Percentiles rank a stretch among this genome's conserved stretches.
phyloP scores from a whole-genome alignment of 768 basidiomycete genomes.

The Tricholoma bakamatsutake region DNA sequence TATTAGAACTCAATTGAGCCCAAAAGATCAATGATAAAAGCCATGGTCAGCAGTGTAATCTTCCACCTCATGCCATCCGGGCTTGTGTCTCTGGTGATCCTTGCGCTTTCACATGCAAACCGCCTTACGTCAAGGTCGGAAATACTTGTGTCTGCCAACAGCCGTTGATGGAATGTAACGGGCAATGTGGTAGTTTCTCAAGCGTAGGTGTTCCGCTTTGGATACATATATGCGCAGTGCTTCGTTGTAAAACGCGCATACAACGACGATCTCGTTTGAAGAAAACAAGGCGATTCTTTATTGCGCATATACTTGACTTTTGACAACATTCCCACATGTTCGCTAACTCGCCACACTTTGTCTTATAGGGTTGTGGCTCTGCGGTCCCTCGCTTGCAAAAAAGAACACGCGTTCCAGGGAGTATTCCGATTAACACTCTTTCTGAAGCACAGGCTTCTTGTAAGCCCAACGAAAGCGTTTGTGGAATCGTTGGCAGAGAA shows the following conservation, averaged over 20 bases:
- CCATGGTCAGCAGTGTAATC: constrained; percentile 7
- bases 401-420: constrained; percentile 2
- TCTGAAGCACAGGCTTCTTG: constrained; percentile 26
- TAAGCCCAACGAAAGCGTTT: constrained; percentile 25
- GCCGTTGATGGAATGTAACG: constrained; percentile 34
- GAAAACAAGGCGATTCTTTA: background rate
- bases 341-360: background rate
- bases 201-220: constrained; percentile 19
- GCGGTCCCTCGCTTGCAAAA: constrained; percentile 22
- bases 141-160: constrained; percentile 30
- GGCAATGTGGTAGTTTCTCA: constrained; percentile 28
- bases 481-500: constrained; percentile 29
- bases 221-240: background rate
- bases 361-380: constrained; percentile 35
- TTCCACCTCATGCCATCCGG: constrained; percentile 14
- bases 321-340: background rate
- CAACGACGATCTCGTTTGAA: background rate
- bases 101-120: constrained; percentile 13
- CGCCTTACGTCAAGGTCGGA: constrained; percentile 9
- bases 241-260: background rate
- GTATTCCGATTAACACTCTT: constrained; percentile 19
- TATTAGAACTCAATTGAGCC: background rate
- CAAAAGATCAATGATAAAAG: constrained; percentile 2
- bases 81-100: constrained; percentile 7
- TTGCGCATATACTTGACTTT: constrained; percentile 4